Evolutionary conservation across 2,329 filamentous ascomycete species (phyloP).

Genomic region (Botrytis tulipae): DNA sequence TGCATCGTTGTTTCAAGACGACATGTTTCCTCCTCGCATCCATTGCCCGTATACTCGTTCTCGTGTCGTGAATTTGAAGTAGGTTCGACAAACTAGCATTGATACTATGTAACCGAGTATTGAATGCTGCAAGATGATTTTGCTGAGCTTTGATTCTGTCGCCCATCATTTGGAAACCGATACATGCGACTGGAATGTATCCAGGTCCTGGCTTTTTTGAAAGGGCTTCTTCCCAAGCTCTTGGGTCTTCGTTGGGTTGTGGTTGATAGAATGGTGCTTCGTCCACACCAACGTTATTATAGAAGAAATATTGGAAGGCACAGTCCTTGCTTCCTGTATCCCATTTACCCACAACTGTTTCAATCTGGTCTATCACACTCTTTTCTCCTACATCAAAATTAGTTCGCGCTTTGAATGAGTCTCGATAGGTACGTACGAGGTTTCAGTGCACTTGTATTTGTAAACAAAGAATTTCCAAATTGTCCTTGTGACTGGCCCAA

Average conservation of each 20-base stretch:
- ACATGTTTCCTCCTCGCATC: constrained; percentile 72
- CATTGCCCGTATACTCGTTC: constrained; percentile 69
- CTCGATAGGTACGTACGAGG: constrained; percentile 31
- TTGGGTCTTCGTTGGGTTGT: constrained; percentile 66
- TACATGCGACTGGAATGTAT: constrained; percentile 73
- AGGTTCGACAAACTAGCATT: constrained; percentile 71
- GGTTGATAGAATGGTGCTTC: constrained; percentile 76
- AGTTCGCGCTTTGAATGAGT: constrained; percentile 18
- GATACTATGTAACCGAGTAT: constrained; percentile 73
- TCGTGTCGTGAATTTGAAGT: constrained; percentile 72
- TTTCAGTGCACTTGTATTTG: constrained; percentile 31
- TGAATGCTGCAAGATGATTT: constrained; percentile 66
- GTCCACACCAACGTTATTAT: constrained; percentile 76
- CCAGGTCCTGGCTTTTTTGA: constrained; percentile 74
- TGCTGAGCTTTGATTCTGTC: constrained; percentile 72
- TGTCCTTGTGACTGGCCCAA: constrained; percentile 23
- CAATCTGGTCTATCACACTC: constrained; percentile 71
- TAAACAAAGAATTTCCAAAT: constrained; percentile 37
- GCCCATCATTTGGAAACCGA: constrained; percentile 70
- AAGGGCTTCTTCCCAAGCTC: constrained; percentile 81
- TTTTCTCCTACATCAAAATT: constrained; percentile 57
- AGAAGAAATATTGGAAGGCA: constrained; percentile 80
- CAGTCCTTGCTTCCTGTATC: constrained; percentile 65
- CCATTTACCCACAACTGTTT: constrained; percentile 71
- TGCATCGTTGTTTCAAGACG: constrained; percentile 68